phyloP scores from a whole-genome alignment of 139 green algal species.

The Closterium sp. region DNA sequence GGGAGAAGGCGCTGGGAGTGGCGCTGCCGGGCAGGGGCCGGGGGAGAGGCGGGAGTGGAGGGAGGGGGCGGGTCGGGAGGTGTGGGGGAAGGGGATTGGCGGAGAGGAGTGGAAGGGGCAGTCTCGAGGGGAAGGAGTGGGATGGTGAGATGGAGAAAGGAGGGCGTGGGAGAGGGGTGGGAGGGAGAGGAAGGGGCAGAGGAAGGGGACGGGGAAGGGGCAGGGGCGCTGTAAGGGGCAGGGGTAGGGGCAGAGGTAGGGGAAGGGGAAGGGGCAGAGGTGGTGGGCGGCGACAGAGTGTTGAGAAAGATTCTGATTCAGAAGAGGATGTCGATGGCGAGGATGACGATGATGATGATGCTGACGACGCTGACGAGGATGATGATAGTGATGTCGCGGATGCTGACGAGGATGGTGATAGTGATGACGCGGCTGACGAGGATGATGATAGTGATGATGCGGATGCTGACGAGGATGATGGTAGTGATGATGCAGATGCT shows the following conservation, averaged over 20 bases:
- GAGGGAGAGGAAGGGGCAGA: background rate
- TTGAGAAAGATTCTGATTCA: background rate
- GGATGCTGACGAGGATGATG: background rate
- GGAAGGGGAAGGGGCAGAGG: background rate
- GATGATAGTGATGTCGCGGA: background rate
- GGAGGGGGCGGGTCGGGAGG: background rate
- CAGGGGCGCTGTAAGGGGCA: background rate
- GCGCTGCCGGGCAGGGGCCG: background rate
- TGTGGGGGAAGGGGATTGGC: background rate
- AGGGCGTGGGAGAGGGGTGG: background rate
- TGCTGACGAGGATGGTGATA: background rate
- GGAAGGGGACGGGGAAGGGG: background rate
- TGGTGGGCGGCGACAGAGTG: background rate
- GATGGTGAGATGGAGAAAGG: background rate
- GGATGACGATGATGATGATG: background rate
- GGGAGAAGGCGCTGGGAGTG: background rate
- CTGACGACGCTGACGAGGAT: background rate
- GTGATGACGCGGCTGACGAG: background rate
- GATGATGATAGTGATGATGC: background rate
- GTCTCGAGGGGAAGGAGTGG: background rate
- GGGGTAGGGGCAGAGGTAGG: background rate
- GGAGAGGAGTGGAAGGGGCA: background rate
- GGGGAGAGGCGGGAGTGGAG: background rate
- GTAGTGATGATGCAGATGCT: background rate
- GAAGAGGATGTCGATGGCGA: background rate